Evolutionary conservation across 768 basidiomycete species (phyloP).

Genomic region (Tubosaeta brunneosetosa): DNA sequence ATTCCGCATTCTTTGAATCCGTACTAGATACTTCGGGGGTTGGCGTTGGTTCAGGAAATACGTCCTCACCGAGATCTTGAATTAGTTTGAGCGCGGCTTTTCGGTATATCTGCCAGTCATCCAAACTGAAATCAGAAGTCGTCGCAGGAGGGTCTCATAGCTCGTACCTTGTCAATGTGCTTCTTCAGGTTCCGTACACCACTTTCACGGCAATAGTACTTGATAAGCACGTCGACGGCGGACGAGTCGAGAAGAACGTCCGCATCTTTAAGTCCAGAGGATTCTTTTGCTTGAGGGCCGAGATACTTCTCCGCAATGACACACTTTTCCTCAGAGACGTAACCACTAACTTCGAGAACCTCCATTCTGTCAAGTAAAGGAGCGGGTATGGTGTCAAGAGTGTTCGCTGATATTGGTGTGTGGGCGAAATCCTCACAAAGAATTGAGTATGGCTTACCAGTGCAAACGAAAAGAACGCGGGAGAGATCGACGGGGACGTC

Average conservation of each 20-base stretch:
- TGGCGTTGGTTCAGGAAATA: constrained; percentile 65
- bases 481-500: constrained; percentile 96
- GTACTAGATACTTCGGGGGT: constrained; percentile 11
- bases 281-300: constrained; percentile 89
- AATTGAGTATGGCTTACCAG: constrained; percentile 38
- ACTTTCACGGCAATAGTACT: constrained; percentile 96
- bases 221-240: constrained; percentile 84
- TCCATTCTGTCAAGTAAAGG: constrained; percentile 96
- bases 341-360: constrained; percentile 90
- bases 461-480: constrained; percentile 95
- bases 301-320: constrained; percentile 86
- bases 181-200: constrained; percentile 97
- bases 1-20: constrained; percentile 42
- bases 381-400: constrained; percentile 89
- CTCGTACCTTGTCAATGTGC: constrained; percentile 88
- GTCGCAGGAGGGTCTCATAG: neutral
- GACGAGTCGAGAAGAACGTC: constrained; percentile 75
- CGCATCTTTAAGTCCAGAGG: constrained; percentile 78
- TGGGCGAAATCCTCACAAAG: constrained; percentile 7
- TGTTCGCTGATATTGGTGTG: constrained; percentile 55
- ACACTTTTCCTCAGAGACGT: constrained; percentile 90
- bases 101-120: constrained; percentile 72
- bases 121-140: neutral
- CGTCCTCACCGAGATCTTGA: constrained; percentile 82
- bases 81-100: constrained; percentile 94